Evolutionary conservation across 2,329 filamentous ascomycete species (phyloP).

Genomic region (Pseudogymnoascus sp.): DNA sequence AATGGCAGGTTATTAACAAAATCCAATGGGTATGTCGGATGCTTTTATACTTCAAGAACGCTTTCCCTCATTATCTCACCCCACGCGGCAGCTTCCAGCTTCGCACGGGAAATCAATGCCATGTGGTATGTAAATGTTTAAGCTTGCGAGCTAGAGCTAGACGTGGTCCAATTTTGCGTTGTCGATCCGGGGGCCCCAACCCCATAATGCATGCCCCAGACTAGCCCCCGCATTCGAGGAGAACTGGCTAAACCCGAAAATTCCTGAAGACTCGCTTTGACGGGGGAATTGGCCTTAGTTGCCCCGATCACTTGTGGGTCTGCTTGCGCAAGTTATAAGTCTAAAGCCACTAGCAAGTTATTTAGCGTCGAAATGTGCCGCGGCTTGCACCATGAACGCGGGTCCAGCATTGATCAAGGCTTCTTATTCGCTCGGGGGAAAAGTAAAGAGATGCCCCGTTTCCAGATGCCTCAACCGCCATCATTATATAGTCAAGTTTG

Average conservation of each 20-base stretch:
- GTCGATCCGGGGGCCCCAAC: not conserved
- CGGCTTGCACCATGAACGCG: not conserved
- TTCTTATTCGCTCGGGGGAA: not conserved
- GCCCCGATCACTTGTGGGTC: not conserved
- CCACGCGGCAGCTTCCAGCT: not conserved
- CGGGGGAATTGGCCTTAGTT: not conserved
- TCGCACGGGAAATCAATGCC: not conserved
- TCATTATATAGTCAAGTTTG: not conserved
- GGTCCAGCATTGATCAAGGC: not conserved
- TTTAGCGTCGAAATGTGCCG: not conserved
- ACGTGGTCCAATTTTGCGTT: not conserved
- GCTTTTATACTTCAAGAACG: not conserved
- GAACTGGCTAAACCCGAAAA: not conserved
- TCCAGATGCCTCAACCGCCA: not conserved
- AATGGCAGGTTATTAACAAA: not conserved
- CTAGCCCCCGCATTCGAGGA: not conserved
- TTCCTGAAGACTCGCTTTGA: not conserved
- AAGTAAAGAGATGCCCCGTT: not conserved
- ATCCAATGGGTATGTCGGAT: not conserved
- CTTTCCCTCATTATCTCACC: not conserved
- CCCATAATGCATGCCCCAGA: not conserved
- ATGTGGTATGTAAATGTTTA: not conserved
- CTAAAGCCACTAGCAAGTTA: not conserved
- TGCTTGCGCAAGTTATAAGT: not conserved
- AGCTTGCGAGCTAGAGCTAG: not conserved